These are phyloP conservation scores for Huntiella bhutanensis DNA, from an alignment of 2,329 filamentous ascomycete species.

Conservation along the genomic window DNA sequence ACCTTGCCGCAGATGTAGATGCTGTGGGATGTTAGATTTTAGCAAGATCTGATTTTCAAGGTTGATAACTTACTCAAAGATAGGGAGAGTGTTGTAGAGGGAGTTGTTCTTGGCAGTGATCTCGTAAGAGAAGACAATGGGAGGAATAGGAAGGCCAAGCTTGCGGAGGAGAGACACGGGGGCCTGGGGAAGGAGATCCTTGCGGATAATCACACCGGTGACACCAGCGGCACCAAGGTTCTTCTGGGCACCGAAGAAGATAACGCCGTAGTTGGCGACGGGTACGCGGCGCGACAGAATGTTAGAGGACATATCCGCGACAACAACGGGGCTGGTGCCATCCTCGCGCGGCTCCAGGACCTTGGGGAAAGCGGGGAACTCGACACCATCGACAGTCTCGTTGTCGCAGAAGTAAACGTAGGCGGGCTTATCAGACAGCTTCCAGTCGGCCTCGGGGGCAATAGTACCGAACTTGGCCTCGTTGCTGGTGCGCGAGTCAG, in stretches of 20 bases:
- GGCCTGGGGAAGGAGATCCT: constrained; percentile 58
- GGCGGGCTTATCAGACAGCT: constrained; percentile 45
- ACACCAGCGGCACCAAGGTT: constrained; percentile 77
- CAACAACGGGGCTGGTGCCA: constrained; percentile 53
- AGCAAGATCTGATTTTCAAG: not conserved
- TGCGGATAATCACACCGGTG: constrained; percentile 70
- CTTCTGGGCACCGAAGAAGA: constrained; percentile 92
- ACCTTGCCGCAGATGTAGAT: constrained; percentile 84
- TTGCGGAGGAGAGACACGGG: constrained; percentile 49
- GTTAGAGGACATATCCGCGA: constrained; percentile 89
- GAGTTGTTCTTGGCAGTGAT: constrained; percentile 83
- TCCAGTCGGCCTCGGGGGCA: constrained; percentile 59
- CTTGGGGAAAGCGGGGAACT: constrained; percentile 60
- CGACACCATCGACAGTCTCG: constrained; percentile 84
- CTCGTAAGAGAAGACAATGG: constrained; percentile 65
- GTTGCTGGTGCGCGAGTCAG: constrained; percentile 46
- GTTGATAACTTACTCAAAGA: constrained; percentile 47
- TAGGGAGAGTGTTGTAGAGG: constrained; percentile 87
- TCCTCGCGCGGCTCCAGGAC: constrained; percentile 36
- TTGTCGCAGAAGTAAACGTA: constrained; percentile 87
- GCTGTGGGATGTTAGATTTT: constrained; percentile 22
- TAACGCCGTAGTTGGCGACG: constrained; percentile 57
- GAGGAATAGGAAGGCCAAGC: constrained; percentile 58
- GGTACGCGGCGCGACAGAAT: constrained; percentile 69
- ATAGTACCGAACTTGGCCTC: constrained; percentile 75